Base-by-base conservation (phyloP, 2,329 filamentous ascomycete genomes). In the Colletotrichum simmondsii region DNA sequence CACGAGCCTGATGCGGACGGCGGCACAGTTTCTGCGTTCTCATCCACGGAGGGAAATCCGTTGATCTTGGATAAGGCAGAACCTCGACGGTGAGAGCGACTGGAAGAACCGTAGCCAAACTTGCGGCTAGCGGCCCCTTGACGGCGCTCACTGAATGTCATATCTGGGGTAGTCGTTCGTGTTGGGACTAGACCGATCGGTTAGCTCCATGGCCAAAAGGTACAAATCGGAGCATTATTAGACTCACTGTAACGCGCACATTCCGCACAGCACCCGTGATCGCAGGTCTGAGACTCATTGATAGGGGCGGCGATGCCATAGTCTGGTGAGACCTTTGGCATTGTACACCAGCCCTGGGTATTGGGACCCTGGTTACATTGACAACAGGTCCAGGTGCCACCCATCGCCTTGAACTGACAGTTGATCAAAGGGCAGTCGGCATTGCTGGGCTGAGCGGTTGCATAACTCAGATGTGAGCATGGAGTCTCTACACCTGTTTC, bases 341-440 rank as follows among this genome's bases (percentile, higher is more conserved):
- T 84, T 11, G 81, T 83, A 77, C 88, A 90, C 88, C 88, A 90
- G 7, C 88, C 88, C 72, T 83, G 81, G 1, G 79, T 84, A 76
- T 90, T 90, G 22, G 87, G 86, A 0, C 86, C 87, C 52, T 86
- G 82, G 3, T 84, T 80, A 75, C 88, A 90, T 42, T 82, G 77
- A 78, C 88, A 90, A 75, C 88, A 90, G n/a, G 81, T 84, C 88
- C 88, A 90, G 35, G 79, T 83, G 22, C 87, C 85, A 52, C 84
- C 86, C 46, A 88, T 83, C 60, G 83, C 82, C 68, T 84, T 84
- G 79, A 86, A 90, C 74, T 85, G 82, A 77, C 88, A 90, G 76
- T 87, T 85, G 73, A 84, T 81, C 24, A 90, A 79, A 14, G 87
- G 86, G 64, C 88, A 90, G 53, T 83, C 81, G 2, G 81, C 74